These are phyloP conservation scores for Nitzschia putrida DNA, from an alignment of 108 stramenopile species.

Conservation along the genomic window DNA sequence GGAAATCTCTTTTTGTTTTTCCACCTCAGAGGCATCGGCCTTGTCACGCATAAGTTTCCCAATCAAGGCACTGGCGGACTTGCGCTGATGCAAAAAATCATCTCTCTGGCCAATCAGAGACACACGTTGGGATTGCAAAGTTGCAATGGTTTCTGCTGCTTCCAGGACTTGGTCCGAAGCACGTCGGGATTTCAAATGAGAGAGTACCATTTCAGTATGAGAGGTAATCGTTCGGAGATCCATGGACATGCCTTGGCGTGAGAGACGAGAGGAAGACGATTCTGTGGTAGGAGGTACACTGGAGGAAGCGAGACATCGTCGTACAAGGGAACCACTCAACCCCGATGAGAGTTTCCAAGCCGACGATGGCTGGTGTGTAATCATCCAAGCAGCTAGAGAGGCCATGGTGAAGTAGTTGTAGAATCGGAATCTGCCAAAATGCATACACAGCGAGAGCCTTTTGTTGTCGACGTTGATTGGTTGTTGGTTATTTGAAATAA, in stretches of 20 bases:
- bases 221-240: conserved; percentile 65
- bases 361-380: no score
- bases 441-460: no score
- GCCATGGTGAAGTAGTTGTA: no score
- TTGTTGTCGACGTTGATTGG: no score
- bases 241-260: conserved; percentile 55
- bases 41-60: conserved; percentile 67
- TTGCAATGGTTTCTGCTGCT: conserved; percentile 60
- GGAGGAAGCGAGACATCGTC: no score
- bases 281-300: background rate
- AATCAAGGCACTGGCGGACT: conserved; percentile 67
- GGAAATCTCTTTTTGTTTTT: conserved; percentile 59
- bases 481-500: no score
- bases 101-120: conserved; percentile 74
- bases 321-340: no score
- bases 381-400: no score
- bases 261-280: conserved; percentile 28
- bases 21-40: conserved; percentile 39
- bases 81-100: conserved; percentile 67
- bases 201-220: conserved; percentile 68
- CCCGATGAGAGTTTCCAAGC: no score
- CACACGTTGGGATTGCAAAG: conserved; percentile 56
- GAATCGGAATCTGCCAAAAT: no score
- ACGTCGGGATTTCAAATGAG: conserved; percentile 73
- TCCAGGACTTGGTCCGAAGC: conserved; percentile 69